Percentiles rank a stretch among this genome's conserved stretches.
Evolutionary conservation across 176 grass and related monocot species (phyloP).

Genomic region (Ensete ventricosum): DNA sequence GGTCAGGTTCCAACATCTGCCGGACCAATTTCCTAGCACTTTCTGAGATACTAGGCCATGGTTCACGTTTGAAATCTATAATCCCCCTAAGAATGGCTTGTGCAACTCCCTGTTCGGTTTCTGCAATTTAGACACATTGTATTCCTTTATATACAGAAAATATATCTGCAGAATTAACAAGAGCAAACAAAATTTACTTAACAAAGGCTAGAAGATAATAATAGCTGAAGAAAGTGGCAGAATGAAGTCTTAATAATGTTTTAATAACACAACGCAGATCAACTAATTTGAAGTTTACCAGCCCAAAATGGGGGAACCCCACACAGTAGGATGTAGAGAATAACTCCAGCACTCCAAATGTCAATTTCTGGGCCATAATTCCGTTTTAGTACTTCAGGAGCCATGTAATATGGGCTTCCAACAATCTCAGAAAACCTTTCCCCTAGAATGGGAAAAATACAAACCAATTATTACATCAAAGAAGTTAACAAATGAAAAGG

Average conservation of each 20-base stretch:
- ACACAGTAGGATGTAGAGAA: slow-evolving; percentile 90
- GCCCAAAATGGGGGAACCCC: slow-evolving; percentile 99
- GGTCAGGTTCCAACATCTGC: slow-evolving; percentile 87
- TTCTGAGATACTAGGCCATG: slow-evolving; percentile 94
- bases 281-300: slow-evolving; percentile 25
- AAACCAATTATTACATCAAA: background rate
- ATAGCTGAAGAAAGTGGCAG: background rate
- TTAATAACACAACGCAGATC: background rate
- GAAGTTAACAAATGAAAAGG: background rate
- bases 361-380: slow-evolving; percentile 98
- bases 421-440: slow-evolving; percentile 99
- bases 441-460: slow-evolving; percentile 37
- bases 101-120: slow-evolving; percentile 97
- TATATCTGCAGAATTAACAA: background rate
- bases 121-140: slow-evolving; percentile 37
- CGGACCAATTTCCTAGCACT: slow-evolving; percentile 90
- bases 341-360: slow-evolving; percentile 95
- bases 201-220: background rate
- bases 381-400: slow-evolving; percentile 86
- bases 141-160: slow-evolving; percentile 12
- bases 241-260: too few species aligned
- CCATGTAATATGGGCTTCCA: slow-evolving; percentile 99
- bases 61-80: slow-evolving; percentile 94
- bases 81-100: slow-evolving; percentile 85
- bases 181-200: background rate